Evolutionary conservation across 2,329 filamentous ascomycete species (phyloP).

Genomic region (Aspergillaceae sp.): DNA sequence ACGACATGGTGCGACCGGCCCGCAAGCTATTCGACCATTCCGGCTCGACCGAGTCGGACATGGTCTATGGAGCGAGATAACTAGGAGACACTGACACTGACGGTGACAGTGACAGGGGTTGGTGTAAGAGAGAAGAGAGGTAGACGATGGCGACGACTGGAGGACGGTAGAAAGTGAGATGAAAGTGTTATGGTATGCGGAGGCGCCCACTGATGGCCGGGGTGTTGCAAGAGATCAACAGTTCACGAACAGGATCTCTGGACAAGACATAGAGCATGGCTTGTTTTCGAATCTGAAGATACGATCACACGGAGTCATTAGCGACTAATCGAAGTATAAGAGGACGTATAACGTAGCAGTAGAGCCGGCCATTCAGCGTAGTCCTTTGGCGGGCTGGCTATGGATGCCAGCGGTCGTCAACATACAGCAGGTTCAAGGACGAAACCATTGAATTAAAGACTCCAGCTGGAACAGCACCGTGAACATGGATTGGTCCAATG

Average conservation of each 20-base stretch:
- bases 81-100: too few relatives aligned
- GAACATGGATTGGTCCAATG: too few relatives aligned
- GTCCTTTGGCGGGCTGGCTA: too few relatives aligned
- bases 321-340: not conserved
- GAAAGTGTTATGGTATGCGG: constrained; percentile 12
- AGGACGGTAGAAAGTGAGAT: constrained; percentile 2
- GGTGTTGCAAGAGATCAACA: constrained; percentile 12
- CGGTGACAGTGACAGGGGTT: too few relatives aligned
- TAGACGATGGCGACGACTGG: not conserved
- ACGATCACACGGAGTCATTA: not conserved
- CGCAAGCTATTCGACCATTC: constrained; percentile 22
- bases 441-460: too few relatives aligned
- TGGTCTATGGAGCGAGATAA: constrained; percentile 14
- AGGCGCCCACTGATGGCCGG: constrained; percentile 13
- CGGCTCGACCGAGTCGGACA: constrained; percentile 25
- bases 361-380: too few relatives aligned
- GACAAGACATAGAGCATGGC: constrained; percentile 17
- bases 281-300: constrained; percentile 7
- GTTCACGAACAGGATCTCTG: constrained; percentile 11
- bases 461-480: too few relatives aligned
- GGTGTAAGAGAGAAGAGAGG: too few relatives aligned
- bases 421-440: too few relatives aligned
- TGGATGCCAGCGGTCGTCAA: too few relatives aligned
- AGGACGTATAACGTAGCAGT: not conserved
- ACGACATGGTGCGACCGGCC: constrained; percentile 17